Evolutionary conservation across 306 rosid genomes (phyloP), one percentile per base, ranked within the genome.

Genomic region (Trifolium fragiferum): DNA sequence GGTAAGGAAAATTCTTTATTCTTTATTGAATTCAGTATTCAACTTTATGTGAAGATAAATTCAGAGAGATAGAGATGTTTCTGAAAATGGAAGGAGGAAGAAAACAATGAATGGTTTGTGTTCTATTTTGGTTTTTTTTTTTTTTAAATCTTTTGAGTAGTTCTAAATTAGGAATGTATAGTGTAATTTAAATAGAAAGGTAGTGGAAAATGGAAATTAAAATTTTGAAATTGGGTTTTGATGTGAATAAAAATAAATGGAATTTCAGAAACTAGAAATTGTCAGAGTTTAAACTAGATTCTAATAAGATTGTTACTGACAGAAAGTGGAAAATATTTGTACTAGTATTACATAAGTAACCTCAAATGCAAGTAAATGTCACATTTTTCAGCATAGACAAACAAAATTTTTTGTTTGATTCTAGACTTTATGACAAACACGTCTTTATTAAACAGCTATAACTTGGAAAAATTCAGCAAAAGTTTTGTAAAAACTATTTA

Each of bases 151-250:
- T 75, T 70, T 76, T 76, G 50, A 46, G 11, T 33, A 43, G 73
- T 73, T 57, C 86, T 76, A 85, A 83, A 76, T 78, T 81, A 83
- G 72, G 81, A 27, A 58, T 76, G 79, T 64, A 69, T 68, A 76
- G 46, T 72, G 27, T 66, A 75, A 85, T 79, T 74, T 72, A 62
- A 82, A 57, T 49, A 78, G 15, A 80, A 25, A 57, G 25, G 12
- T 66, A 12, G 58, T 53, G 50, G 78, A 64, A 53, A 53, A 8
- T 37, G 40, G 10, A 8, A 37, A 37, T 43, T 10, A 46, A 80
- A 68, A 76, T 25, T 53, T 71, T 75, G 19, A 86, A 83, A 70
- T 80, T 66, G 82, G 51, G 78, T 47, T 58, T 25, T 25, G 53
- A 30, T 51, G 63, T 27, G 66, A 27, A 37, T 55, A 37, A 55